These are phyloP conservation scores for Collybiopsis confluens DNA, from an alignment of 768 basidiomycete genomes.

Conservation along the genomic window DNA sequence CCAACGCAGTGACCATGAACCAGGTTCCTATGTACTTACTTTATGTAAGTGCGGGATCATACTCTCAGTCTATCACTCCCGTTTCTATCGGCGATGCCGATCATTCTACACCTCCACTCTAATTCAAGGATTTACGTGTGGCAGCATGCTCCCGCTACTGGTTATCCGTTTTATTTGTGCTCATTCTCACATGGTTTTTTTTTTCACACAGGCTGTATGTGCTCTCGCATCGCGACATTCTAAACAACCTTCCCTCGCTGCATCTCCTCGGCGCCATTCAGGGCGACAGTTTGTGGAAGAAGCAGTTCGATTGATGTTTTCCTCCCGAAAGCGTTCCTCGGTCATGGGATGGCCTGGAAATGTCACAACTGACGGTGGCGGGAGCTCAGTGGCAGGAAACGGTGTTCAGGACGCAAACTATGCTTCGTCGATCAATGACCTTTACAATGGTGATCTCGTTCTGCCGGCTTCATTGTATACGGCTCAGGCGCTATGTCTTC, in stretches of 20 bases:
- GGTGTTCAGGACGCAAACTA: neutral
- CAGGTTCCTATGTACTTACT: slow-evolving; percentile 68
- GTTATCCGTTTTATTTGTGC: neutral
- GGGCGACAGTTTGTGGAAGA: slow-evolving; percentile 54
- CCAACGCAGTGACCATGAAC: slow-evolving; percentile 59
- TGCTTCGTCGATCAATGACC: neutral
- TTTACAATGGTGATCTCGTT: slow-evolving; percentile 1
- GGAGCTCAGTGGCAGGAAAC: neutral
- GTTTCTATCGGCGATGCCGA: neutral
- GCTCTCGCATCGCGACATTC: slow-evolving; percentile 77
- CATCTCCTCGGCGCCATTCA: slow-evolving; percentile 49
- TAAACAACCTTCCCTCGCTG: slow-evolving; percentile 58
- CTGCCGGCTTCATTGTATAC: slow-evolving; percentile 52
- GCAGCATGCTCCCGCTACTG: neutral
- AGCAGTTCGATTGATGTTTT: slow-evolving; percentile 68
- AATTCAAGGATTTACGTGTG: too few species aligned
- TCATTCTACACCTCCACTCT: neutral
- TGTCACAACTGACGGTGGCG: too few species aligned
- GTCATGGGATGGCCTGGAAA: slow-evolving; percentile 17
- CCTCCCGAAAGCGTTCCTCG: slow-evolving; percentile 34
- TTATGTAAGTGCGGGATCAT: slow-evolving; percentile 28
- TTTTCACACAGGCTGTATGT: slow-evolving; percentile 42
- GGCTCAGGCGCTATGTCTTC: slow-evolving; percentile 70
- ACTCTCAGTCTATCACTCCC: neutral
- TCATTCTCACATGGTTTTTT: neutral